Conservation (phyloP, 1,139 yeast species). For the Geotrichum fermentans region DNA sequence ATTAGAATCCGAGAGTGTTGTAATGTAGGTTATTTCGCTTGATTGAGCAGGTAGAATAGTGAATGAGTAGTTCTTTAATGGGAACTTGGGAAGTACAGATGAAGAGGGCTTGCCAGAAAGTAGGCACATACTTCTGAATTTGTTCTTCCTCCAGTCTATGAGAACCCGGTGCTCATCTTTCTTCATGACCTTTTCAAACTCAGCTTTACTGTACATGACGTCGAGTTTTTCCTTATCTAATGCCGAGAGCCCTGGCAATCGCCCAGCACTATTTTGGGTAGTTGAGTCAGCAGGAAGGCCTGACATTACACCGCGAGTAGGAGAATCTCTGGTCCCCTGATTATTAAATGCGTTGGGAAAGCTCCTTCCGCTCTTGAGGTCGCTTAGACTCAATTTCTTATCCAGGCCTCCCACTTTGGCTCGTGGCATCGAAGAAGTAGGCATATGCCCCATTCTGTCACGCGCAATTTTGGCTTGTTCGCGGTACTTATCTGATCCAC, state of each 20-base stretch:
- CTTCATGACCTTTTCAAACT: slow-evolving; percentile 42
- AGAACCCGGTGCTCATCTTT: slow-evolving; percentile 57
- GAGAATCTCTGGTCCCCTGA: background rate
- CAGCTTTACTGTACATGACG: slow-evolving; percentile 46
- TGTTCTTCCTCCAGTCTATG: slow-evolving; percentile 60
- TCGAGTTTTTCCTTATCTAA: slow-evolving; percentile 46
- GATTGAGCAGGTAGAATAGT: slow-evolving; percentile 43
- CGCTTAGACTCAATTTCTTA: slow-evolving; percentile 12
- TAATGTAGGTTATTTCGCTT: slow-evolving; percentile 44
- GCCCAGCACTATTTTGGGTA: slow-evolving; percentile 16
- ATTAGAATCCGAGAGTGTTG: slow-evolving; percentile 41
- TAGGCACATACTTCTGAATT: slow-evolving; percentile 56
- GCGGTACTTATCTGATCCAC: slow-evolving; percentile 20
- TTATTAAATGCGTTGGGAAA: background rate
- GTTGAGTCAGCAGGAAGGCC: background rate
- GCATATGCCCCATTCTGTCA: background rate
- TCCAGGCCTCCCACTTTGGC: slow-evolving; percentile 7
- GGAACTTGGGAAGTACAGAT: slow-evolving; percentile 32
- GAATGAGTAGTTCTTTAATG: slow-evolving; percentile 43
- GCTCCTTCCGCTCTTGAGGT: slow-evolving; percentile 2
- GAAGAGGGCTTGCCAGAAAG: slow-evolving; percentile 46
- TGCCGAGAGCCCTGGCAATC: slow-evolving; percentile 24
- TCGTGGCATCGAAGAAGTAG: background rate
- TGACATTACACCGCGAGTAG: background rate
- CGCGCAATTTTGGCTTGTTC: slow-evolving; percentile 12